Base-by-base conservation (phyloP, 1,284 basidiomycete genomes). In the Tylopilus orsonianus region DNA sequence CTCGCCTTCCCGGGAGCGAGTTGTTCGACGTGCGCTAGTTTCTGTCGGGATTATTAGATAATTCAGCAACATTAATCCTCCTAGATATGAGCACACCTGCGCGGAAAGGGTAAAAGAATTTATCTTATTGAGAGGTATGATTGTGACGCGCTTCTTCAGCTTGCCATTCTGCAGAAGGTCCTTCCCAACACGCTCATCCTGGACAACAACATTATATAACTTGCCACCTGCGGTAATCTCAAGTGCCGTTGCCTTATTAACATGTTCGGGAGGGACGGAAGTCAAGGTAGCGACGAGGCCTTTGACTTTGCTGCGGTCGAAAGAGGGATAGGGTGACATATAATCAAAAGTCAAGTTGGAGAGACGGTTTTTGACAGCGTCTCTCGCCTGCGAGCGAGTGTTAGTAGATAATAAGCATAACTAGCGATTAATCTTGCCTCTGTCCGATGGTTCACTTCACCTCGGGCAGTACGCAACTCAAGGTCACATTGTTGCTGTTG, bases 51-150 rank as follows among this genome's bases (percentile, higher is more conserved):
- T 23, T 7, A 45, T 49, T 5, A 38, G 46, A 38, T 2, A 8
- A 18, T 13, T 16, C 8, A 14, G 12, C n/a, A 16, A 33, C 3
- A 5, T 10, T n/a, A 35, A 37, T 1, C 7, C 4, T 6, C 8
- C 8, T 32, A 13, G n/a, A 23, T 14, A 19, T 13, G 13, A 7
- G 67, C 78, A 20, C 55, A 89, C 88, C 67, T 83, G 74, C 0
- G 80, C 70, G 9, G 81, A 70, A 41, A 93, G 79, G 41, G 75
- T 80, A 60, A 78, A 81, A 2, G 85, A 77, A 55, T 83, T 85
- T 62, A 99, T 96, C 73, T 94, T 95, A 72, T 88, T 96, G 35
- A 99, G 75, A 0, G 96, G 96, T 56, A 99, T 94, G 62, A 97
- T 85, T 0, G 93, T 97, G 22, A 97, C 90, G 18, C 93, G 86